Base-by-base conservation (phyloP, 768 basidiomycete species). In the Lepiota brunneoincarnata region DNA sequence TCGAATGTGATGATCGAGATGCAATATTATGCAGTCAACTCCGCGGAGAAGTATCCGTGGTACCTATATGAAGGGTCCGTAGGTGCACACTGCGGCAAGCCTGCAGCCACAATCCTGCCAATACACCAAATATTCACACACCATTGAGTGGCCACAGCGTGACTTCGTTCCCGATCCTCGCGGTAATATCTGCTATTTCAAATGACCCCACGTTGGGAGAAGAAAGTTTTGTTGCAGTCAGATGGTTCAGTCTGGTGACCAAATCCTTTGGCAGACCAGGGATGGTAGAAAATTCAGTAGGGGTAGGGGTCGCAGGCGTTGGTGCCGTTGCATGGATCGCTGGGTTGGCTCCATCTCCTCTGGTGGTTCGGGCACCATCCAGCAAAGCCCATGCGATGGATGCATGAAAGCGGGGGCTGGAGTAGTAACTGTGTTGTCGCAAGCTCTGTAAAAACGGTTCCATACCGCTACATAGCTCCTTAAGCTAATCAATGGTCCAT, bases 381-480 rank as follows among this genome's bases (percentile, higher is more conserved):
- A 92, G 79, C 40, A 93, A 75, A 12, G 86, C 83, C 94, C 95
- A 97, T 9, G 85, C 92, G 51, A 97, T 83, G 2, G 93, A 95
- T 11, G 89, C 80, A 64, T 98, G 95, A 63, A 94, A 97, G 41
- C 86, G 82, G 17, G 95, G 93, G 26, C 81, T 72, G 31, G 72
- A 63, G 69, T 98, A 96, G 69, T 91, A 97, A 52, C 80, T 78
- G 58, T 86, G 84, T 59, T 95, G 88, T 49, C 86, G 84, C 31
- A 91, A 72, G 2, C 68, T 64, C 24, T 70, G 71, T 42, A 96
- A 71, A 6, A 76, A 72, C 1, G 87, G 86, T 4, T 77, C 73
- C 38, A 97, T 68, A 20, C 74, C 72, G 44, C 80, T 72, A 1
- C 82, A 73, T 39, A 93, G 69, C 6, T 65, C 62, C 55, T 72